These are phyloP conservation scores for Candida schatavii DNA, from an alignment of 805 yeast species.

Conservation along the genomic window DNA sequence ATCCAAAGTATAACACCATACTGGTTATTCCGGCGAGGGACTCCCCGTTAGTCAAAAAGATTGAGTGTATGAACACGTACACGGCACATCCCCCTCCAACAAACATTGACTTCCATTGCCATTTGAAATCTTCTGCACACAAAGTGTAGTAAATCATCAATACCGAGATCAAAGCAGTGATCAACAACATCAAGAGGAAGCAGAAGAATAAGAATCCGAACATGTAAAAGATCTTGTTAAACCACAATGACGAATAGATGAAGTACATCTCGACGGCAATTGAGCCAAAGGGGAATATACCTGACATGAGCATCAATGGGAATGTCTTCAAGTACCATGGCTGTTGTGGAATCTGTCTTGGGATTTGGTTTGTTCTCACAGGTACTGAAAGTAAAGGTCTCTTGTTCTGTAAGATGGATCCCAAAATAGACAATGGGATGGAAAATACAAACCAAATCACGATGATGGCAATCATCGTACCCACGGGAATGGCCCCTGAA, in stretches of 20 bases:
- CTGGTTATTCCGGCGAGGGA: conserved; percentile 70
- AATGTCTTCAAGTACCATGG: conserved; percentile 75
- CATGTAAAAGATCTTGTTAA: conserved; percentile 91
- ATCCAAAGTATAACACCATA: conserved; percentile 76
- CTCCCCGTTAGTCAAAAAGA: conserved; percentile 65
- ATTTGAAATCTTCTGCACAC: conserved; percentile 87
- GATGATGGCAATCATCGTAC: conserved; percentile 80
- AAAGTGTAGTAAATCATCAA: conserved; percentile 79
- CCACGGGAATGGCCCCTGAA: conserved; percentile 93
- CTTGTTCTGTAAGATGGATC: conserved; percentile 78
- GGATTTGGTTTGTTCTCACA: conserved; percentile 90
- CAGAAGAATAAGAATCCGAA: conserved; percentile 94
- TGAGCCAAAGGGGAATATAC: conserved; percentile 92
- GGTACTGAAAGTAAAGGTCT: conserved; percentile 61
- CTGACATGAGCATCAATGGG: conserved; percentile 71
- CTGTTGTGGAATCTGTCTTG: conserved; percentile 92
- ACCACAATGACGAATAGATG: conserved; percentile 89
- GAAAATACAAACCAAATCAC: conserved; percentile 83
- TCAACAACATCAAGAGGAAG: conserved; percentile 73
- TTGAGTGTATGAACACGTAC: conserved; percentile 81
- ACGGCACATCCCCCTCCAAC: conserved; percentile 87
- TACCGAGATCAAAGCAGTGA: conserved; percentile 77
- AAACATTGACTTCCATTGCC: conserved; percentile 95
- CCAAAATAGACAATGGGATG: conserved; percentile 77
- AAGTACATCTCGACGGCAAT: conserved; percentile 94